Conservation (phyloP, 768 basidiomycete genomes). For the Phaeolepiota aurea region DNA sequence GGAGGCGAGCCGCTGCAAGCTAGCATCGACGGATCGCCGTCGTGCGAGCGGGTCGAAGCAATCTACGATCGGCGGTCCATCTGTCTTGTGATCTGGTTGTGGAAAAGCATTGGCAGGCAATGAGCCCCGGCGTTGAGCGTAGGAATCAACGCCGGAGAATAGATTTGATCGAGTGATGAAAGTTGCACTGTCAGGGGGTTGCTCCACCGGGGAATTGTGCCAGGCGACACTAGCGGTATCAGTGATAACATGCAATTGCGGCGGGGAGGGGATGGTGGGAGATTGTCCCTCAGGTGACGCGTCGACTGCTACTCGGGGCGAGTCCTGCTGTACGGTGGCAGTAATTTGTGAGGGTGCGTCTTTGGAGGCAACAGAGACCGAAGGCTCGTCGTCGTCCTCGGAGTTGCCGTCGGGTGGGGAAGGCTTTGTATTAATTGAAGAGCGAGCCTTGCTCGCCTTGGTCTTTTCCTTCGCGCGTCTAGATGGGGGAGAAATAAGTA, state of each 20-base stretch:
- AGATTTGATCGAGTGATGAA: slow-evolving; percentile 13
- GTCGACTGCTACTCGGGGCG: slow-evolving; percentile 4
- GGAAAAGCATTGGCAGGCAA: slow-evolving; percentile 39
- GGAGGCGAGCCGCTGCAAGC: slow-evolving; percentile 37
- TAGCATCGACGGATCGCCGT: slow-evolving; percentile 38
- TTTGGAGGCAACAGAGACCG: background rate
- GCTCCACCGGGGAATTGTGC: slow-evolving; percentile 25
- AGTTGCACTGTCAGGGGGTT: slow-evolving; percentile 24
- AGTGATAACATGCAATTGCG: slow-evolving; percentile 31
- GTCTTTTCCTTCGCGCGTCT: slow-evolving; percentile 84
- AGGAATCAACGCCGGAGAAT: slow-evolving; percentile 14
- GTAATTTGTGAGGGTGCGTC: background rate
- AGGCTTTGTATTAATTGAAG: background rate
- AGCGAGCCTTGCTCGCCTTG: slow-evolving; percentile 40
- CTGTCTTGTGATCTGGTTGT: slow-evolving; percentile 17
- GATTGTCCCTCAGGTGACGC: slow-evolving; percentile 18
- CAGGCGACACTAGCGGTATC: slow-evolving; percentile 16
- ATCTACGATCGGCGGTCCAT: slow-evolving; percentile 30
- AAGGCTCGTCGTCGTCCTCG: slow-evolving; percentile 13
- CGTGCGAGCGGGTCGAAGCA: slow-evolving; percentile 32
- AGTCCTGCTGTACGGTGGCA: background rate
- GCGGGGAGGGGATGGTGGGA: slow-evolving; percentile 25
- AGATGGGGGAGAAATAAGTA: slow-evolving; percentile 8
- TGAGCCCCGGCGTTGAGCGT: slow-evolving; percentile 42
- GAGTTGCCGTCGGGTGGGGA: slow-evolving; percentile 24